Base-by-base conservation (phyloP, 2,329 filamentous ascomycete genomes). In the Aspergillus costaricaensis region DNA sequence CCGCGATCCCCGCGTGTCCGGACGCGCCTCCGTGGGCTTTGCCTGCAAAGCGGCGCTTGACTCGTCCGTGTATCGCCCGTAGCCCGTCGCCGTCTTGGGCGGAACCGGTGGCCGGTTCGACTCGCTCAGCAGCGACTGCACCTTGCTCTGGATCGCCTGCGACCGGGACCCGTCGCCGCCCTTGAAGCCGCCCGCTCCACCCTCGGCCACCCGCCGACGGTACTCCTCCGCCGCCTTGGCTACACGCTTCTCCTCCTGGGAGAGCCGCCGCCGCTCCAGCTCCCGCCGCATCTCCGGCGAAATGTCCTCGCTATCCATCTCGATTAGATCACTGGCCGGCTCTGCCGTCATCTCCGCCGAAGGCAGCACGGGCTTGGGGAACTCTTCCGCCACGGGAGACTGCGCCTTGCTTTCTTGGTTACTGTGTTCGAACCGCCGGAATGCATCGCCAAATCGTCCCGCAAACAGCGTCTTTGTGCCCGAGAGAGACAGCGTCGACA, bases 381-480 rank as follows among this genome's bases (percentile, higher is more conserved):
- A 70, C 38, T 78, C 76, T 49, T 81, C 80, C 2, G 77, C 67
- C 76, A 82, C 76, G 6, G 74, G 70, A 2, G 72, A 74, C 23
- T 70, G 71, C 36, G 69, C 65, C 49, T 76, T 75, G 51, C 66
- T 61, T 12, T 77, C 71, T 44, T 68, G 69, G 61, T 75, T 76
- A 61, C 81, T 84, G 23, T 81, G 83, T 74, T 99, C 95, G 67
- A 98, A 98, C 5, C 90, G 86, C 71, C 94, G 92, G 79, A 98
- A 97, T 3, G 94, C 93, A 69, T 97, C 93, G 0, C 93, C 92
- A 74, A 98, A 97, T 67, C 90, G 92, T 23, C 92, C 91, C 5
- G 88, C 89, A n/a, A 97, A 81, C 39, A 96, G 86, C 59, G 87
- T 91, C 76, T 95, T 96, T 25, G 90, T 90, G 41, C 87, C 87